Conservation (phyloP, 2,329 filamentous ascomycete genomes). For the Stemphylium lycopersici region DNA sequence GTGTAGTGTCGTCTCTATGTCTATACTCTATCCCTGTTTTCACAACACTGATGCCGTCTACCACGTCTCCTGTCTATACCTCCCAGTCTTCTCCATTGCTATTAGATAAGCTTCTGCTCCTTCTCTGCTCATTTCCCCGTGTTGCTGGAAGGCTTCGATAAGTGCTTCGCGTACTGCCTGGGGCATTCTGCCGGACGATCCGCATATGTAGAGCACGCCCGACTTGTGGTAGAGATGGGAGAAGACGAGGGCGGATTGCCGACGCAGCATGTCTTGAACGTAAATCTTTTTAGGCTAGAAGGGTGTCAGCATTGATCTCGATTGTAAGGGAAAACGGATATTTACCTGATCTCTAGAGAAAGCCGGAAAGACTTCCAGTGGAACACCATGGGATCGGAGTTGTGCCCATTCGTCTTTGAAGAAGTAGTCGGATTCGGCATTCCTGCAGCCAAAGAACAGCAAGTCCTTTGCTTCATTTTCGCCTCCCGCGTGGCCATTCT, state of each 20-base stretch:
- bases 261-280: conserved; percentile 68
- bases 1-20: background rate
- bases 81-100: conserved; percentile 65
- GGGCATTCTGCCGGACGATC: conserved; percentile 73
- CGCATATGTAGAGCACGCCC: conserved; percentile 65
- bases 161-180: conserved; percentile 71
- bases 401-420: conserved; percentile 76
- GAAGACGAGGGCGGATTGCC: conserved; percentile 58
- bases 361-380: conserved; percentile 64
- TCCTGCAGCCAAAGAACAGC: conserved; percentile 87
- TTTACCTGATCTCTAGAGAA: conserved; percentile 72
- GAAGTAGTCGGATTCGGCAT: conserved; percentile 75
- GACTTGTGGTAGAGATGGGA: conserved; percentile 57
- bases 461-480: conserved; percentile 43
- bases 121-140: conserved; percentile 50
- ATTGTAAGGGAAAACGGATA: background rate
- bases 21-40: too few species aligned
- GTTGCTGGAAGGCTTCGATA: conserved; percentile 63
- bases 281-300: conserved; percentile 64
- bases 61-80: conserved; percentile 75
- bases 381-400: conserved; percentile 50
- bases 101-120: conserved; percentile 63
- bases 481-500: background rate
- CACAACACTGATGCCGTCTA: conserved; percentile 39
- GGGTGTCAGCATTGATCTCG: background rate